Base-by-base conservation (phyloP, 2,329 filamentous ascomycete genomes). In the Talaromyces marneffei region DNA sequence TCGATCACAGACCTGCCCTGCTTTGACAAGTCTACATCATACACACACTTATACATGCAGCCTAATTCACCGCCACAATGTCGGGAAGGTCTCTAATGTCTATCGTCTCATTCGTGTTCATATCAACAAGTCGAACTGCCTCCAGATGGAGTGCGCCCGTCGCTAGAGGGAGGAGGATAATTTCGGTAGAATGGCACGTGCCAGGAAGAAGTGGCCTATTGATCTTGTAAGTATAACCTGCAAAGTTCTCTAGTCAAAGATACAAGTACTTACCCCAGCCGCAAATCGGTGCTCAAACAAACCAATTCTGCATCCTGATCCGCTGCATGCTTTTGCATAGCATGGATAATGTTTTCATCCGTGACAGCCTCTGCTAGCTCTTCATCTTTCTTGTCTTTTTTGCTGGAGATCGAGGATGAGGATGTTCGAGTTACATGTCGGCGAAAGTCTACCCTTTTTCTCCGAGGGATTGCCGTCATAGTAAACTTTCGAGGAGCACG, bases 1-100 rank as follows among this genome's bases (percentile, higher is more conserved):
- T 16, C 44, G 16, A 37, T 37, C 52, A 54, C 40, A 50, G 31
- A 35, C 52, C 50, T 29, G 52, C 59, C 23, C 12, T 40, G 37
- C n/a, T n/a, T n/a, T n/a, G 25, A 33, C 16, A 31, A 35, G 27
- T 48, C n/a, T 40, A 58, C 54, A 25, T 35, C 58, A 33, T 61
- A 33, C 18, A 33, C 42, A 61, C 27, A 56, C 33, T 40, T 56
- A 58, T 62, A 46, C 59, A 67, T 54, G 73, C 70, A 25, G 40
- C 6, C 42, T 59, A 59, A 9, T 40, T 50, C 12, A 48, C 31
- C 14, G 77, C 77, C 59, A 85, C 70, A 61, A 85, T 79, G 65
- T 83, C 82, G 3, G 84, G 84, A 57, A 86, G 70, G 65, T 86
- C 82, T 61, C 77, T 72, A 57, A 86, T 78, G 68, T 85, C 83